These are phyloP conservation scores for Eutrema yunnanense DNA, from an alignment of 345 rosid genomes.

Conservation along the genomic window DNA sequence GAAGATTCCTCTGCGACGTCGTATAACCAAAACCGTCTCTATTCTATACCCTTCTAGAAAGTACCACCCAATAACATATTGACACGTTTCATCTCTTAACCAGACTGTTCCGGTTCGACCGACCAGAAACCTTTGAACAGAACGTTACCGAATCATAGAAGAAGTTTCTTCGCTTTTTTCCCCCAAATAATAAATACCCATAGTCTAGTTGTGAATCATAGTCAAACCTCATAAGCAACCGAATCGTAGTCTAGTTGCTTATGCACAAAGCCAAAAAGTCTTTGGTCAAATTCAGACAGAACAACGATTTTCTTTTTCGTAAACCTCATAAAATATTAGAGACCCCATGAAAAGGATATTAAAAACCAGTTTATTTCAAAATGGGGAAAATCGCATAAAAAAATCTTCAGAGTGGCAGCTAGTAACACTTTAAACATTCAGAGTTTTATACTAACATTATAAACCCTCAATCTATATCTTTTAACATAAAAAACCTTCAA, in stretches of 20 bases:
- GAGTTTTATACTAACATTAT: too few relatives aligned
- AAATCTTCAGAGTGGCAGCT: too few relatives aligned
- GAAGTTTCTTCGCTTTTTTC: background rate
- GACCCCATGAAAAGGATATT: background rate
- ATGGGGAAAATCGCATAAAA: too few relatives aligned
- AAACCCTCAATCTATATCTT: too few relatives aligned
- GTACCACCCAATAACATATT: conserved; percentile 18
- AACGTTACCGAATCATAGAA: background rate
- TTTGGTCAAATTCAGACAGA: background rate
- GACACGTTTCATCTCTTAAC: conserved; percentile 30
- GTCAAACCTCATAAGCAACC: too few relatives aligned
- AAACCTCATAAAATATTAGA: background rate
- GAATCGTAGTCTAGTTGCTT: background rate
- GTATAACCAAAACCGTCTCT: background rate
- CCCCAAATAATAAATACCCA: background rate
- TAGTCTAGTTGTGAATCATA: too few relatives aligned
- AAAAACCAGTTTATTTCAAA: too few relatives aligned
- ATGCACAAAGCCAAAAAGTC: background rate
- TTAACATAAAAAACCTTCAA: too few relatives aligned
- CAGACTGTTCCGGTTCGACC: background rate
- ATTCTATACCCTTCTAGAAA: conserved; percentile 43
- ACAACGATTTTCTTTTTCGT: background rate
- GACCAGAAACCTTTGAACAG: background rate
- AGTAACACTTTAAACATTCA: too few relatives aligned
- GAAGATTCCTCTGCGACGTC: conserved; percentile 14